A percentile compares a stretch with the other conserved stretches of the same genome.
Conservation (phyloP, 169 alveolate species). For the Cryptosporidium sp. region DNA sequence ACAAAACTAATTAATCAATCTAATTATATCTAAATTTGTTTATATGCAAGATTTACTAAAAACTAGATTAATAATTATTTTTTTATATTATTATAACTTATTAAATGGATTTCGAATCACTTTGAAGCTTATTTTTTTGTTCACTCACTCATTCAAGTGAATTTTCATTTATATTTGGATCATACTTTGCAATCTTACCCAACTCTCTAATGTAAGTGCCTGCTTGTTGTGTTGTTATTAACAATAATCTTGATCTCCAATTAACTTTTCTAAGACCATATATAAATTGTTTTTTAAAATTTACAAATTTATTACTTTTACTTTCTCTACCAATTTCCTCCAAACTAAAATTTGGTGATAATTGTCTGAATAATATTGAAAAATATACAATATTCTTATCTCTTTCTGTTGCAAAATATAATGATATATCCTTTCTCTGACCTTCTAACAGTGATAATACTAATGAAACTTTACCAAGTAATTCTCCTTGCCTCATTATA, state of each 20-base stretch:
- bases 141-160: neutral
- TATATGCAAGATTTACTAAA: too few relatives aligned
- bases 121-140: neutral
- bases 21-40: neutral
- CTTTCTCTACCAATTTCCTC: conserved; percentile 32
- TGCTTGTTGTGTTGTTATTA: conserved; percentile 3
- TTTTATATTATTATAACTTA: too few relatives aligned
- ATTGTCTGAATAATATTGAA: conserved; percentile 42
- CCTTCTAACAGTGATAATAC: conserved; percentile 23
- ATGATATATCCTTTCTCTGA: conserved; percentile 35
- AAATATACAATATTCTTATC: conserved; percentile 24
- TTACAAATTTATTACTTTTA: conserved; percentile 11
- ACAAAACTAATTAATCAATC: conserved; percentile 78
- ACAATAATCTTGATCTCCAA: conserved; percentile 49
- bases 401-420: conserved; percentile 24
- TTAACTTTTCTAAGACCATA: conserved; percentile 16
- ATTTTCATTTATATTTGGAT: neutral
- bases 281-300: conserved; percentile 42
- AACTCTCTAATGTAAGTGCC: conserved; percentile 41
- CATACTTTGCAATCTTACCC: conserved; percentile 2
- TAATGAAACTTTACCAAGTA: conserved; percentile 34
- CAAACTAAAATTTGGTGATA: conserved; percentile 50
- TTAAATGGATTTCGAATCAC: too few relatives aligned
- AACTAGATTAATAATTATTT: too few relatives aligned
- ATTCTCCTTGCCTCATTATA: conserved; percentile 51